Evolutionary conservation across 2,329 filamentous ascomycete genomes (phyloP), one percentile per base, ranked within the genome.

Genomic region (Aaosphaeria arxii): DNA sequence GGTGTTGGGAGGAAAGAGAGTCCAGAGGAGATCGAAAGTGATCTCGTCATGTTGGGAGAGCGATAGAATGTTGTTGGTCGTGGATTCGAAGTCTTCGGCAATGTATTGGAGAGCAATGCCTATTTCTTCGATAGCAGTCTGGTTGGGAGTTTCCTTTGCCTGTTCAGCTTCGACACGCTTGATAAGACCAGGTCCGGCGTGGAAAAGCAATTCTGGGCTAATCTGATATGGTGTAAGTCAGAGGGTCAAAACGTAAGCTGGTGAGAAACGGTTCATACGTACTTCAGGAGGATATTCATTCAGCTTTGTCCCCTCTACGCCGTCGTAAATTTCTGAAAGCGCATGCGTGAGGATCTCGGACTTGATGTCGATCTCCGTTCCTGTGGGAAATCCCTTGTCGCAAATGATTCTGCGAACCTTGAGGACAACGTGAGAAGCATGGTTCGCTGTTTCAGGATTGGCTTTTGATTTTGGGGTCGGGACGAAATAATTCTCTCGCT

Each of bases 11-110:
- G 43, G 48, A 41, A 57, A 57, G 4, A 57, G 43, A 4, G 52
- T 49, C 54, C 54, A 57, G 3, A 57, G 43, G 24, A 53, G 44
- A 24, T 50, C 43, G 45, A 51, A 57, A 30, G 50, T 55, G 42
- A 55, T 55, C 31, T 55, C 54, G 11, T 48, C 39, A 29, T 57
- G 52, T 44, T 40, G 5, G 11, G 45, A n/a, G 17, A 50, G 39
- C 5, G 48, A 50, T 3, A 11, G 30, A 7, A 47, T 36, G 36
- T 40, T 48, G 7, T 48, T 44, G 24, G 49, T 32, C 4, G 49
- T 53, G 7, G 45, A 42, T 6, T 44, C 45, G 32, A 46, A 51
- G 43, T 56, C 52, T 39, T 56, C 49, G 11, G 32, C 35, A 6
- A 54, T 49, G 17, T 47, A 54, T 41, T 56, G 49, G 31, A 52